Conservation (phyloP, 1,139 yeast genomes). For the Oligophagozyma castellii region DNA sequence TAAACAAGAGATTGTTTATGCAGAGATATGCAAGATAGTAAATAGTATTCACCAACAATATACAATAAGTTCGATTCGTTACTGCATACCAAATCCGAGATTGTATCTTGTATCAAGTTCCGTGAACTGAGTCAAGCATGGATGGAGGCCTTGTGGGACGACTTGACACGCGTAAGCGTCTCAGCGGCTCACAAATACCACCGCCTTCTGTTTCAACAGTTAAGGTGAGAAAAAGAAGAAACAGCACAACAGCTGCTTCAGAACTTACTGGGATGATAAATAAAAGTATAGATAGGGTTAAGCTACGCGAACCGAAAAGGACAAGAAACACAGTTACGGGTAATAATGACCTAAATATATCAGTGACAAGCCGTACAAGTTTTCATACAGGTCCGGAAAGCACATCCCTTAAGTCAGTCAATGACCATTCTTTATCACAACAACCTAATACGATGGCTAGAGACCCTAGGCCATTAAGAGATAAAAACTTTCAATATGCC, state of each 20-base stretch:
- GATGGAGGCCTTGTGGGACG: too few relatives aligned
- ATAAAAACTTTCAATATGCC: constrained; percentile 48
- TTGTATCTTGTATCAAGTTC: too few relatives aligned
- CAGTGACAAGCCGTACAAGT: too few relatives aligned
- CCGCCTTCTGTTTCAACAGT: constrained; percentile 1
- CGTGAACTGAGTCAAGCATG: too few relatives aligned
- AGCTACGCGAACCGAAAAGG: constrained; percentile 2
- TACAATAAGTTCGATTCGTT: too few relatives aligned
- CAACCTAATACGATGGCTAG: constrained; percentile 10
- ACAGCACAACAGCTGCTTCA: too few relatives aligned
- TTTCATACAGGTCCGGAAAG: background rate
- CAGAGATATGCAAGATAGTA: too few relatives aligned
- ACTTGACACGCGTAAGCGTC: too few relatives aligned
- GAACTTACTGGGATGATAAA: constrained; percentile 14
- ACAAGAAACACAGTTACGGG: constrained; percentile 8
- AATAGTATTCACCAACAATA: too few relatives aligned
- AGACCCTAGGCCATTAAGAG: constrained; percentile 73
- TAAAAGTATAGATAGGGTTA: constrained; percentile 15
- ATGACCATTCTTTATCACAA: background rate
- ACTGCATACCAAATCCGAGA: too few relatives aligned
- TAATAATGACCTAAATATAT: constrained; percentile 2
- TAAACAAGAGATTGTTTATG: too few relatives aligned
- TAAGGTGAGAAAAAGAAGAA: constrained; percentile 9
- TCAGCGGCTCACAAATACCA: too few relatives aligned
- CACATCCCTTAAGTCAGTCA: background rate